Evolutionary conservation across 306 rosid species (phyloP).

Genomic region (Aeschynomene evenia): DNA sequence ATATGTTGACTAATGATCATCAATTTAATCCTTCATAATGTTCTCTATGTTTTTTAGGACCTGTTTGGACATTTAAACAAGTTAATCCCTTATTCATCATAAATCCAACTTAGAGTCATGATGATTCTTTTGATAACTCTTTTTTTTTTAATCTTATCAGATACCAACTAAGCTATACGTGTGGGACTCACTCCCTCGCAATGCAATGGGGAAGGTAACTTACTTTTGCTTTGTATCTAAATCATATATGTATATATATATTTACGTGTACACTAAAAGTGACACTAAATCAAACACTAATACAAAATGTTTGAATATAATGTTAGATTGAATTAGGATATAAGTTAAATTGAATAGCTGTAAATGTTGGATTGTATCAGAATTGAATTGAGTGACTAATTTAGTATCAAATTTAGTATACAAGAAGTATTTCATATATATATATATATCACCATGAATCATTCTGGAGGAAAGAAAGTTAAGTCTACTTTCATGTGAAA

Average conservation of each 20-base stretch:
- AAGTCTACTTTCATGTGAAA: slow-evolving; percentile 16
- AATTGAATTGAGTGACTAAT: no score
- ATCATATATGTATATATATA: no score
- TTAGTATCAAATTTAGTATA: no score
- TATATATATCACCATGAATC: background rate
- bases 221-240: slow-evolving; percentile 1
- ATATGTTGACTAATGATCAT: no score
- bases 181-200: slow-evolving; percentile 82
- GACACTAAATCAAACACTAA: no score
- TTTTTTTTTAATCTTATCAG: slow-evolving; percentile 47
- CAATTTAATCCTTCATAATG: background rate
- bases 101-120: background rate
- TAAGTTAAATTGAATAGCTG: no score
- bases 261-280: no score
- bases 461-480: background rate
- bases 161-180: slow-evolving; percentile 62
- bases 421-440: no score
- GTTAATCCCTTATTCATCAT: background rate
- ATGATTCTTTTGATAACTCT: slow-evolving; percentile 5
- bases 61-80: background rate
- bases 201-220: slow-evolving; percentile 97
- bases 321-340: no score
- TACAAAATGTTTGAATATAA: no score
- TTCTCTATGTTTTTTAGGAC: background rate
- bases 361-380: no score